Base-by-base conservation (phyloP, 345 rosid species). In the Aegle marmelos region DNA sequence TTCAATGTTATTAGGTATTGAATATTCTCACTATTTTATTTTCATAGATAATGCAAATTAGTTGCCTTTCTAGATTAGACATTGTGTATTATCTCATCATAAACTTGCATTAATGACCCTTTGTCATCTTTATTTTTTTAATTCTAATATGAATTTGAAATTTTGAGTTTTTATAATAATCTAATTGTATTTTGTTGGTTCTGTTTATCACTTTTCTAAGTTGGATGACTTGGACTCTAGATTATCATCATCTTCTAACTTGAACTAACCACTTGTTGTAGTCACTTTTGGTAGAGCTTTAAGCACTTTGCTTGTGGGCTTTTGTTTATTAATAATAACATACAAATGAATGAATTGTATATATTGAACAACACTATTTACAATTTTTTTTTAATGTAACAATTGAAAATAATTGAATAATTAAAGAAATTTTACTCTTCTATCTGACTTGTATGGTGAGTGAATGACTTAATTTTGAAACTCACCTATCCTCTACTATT, bases 191-290 rank as follows among this genome's bases (percentile, higher is more conserved):
- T 76, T 7, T 41, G 76, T 75, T 74, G 39, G 57, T 74, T 2
- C n/a, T 77, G 1, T 65, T 81, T 68, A 24, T 33, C 5, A 68
- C 68, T 73, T 79, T 82, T 78, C 33, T 84, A 92, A 98, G 93
- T 86, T 94, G 89, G 98, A 96, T 48, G 95, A 93, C 84, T 86
- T 94, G 97, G 98, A 94, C 80, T 92, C 97, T 50, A 88, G 92
- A 80, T 77, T 87, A 59, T 88, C 97, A 3, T 86, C 95, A 72
- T 68, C 96, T 31, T 88, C 93, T 68, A 93, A 87, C 50, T 11
- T 45, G 50, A 45, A 45, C 11, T 11, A 45, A 45, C 50, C 16
- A 45, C 16, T 1, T 11, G 13, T 45, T 45, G 50, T 1, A 11
- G 16, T 45, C 5, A 45, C 1, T 45, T 45, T 45, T 45, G 50